Evolutionary conservation across 495 filamentous ascomycete genomes (phyloP), one percentile per base, ranked within the genome.

Genomic region (Xylaria flabelliformis): DNA sequence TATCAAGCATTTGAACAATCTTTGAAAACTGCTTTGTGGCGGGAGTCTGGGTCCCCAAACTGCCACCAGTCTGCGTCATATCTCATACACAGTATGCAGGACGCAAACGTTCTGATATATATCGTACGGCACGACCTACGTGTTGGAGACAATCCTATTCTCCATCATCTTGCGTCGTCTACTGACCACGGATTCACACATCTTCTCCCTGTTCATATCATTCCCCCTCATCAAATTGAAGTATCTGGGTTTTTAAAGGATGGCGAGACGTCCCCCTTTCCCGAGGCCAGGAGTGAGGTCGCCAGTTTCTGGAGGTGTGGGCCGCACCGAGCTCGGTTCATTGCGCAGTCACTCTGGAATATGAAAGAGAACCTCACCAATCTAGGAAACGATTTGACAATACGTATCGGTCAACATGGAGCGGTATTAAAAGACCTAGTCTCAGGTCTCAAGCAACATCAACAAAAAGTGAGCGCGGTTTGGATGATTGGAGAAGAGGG

Each of bases 401-500:
- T 93, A 39, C 83, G 91, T n/a, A 88, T 91, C 12, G 92, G 92
- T 6, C 79, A 75, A 74, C 73, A 84, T 5, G 82, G 75, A 15
- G 87, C 91, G 41, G 86, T 90, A 0, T 72, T 93, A 10, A 76
- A 81, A 34, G 75, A 81, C 13, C 73, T 92, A 2, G 71, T 92
- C 2, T 78, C 86, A 0, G 86, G 78, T 19, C 82, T 87, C 67
- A 79, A 80, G 46, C 71, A 82, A 42, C 66, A 76, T 7, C 73
- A 75, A 1, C 73, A 74, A 44, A 82, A 88, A 42, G 84, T 93
- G 0, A 83, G 83, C 44, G 90, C 85, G 0, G 82, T 93, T 19
- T 93, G 91, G 91, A 90, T 92, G 85, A 89, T 89, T 15, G 81
- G 79, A 19, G 90, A 91, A 73, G 89, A 91, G 72, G 87, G 88